phyloP scores from a whole-genome alignment of 768 basidiomycete species.

The Tremella mesenterica region DNA sequence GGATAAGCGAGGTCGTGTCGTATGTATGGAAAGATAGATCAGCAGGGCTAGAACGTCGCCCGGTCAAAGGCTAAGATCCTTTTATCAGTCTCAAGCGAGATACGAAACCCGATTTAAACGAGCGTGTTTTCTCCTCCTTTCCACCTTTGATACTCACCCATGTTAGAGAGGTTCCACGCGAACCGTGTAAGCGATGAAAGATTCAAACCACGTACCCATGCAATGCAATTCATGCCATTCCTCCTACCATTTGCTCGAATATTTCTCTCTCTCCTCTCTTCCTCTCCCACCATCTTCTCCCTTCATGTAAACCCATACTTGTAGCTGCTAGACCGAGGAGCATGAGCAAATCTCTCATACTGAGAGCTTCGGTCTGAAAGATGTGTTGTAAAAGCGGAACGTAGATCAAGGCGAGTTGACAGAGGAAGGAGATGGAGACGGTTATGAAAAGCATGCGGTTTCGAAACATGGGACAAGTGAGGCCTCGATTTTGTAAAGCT shows the following conservation, averaged over 20 bases:
- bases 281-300: slow-evolving; percentile 67
- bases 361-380: slow-evolving; percentile 85
- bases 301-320: slow-evolving; percentile 68
- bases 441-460: slow-evolving; percentile 87
- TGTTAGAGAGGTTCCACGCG: too few relatives aligned
- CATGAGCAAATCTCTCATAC: slow-evolving; percentile 58
- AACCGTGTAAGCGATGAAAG: too few relatives aligned
- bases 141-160: too few relatives aligned
- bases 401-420: slow-evolving; percentile 78
- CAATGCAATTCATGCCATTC: slow-evolving; percentile 13
- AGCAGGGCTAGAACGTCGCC: too few relatives aligned
- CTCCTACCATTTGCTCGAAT: slow-evolving; percentile 11
- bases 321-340: slow-evolving; percentile 60
- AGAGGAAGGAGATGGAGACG: slow-evolving; percentile 73
- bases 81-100: too few relatives aligned
- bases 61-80: too few relatives aligned
- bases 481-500: slow-evolving; percentile 85
- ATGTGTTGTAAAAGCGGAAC: slow-evolving; percentile 81
- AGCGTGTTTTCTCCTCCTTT: too few relatives aligned
- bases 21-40: too few relatives aligned
- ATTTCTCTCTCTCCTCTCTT: slow-evolving; percentile 42
- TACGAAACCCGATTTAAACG: too few relatives aligned
- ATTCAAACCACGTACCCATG: too few relatives aligned
- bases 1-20: too few relatives aligned
- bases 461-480: slow-evolving; percentile 63